These are phyloP conservation scores for Tetracladium marchalianum DNA, from an alignment of 495 filamentous ascomycete genomes.

Conservation along the genomic window DNA sequence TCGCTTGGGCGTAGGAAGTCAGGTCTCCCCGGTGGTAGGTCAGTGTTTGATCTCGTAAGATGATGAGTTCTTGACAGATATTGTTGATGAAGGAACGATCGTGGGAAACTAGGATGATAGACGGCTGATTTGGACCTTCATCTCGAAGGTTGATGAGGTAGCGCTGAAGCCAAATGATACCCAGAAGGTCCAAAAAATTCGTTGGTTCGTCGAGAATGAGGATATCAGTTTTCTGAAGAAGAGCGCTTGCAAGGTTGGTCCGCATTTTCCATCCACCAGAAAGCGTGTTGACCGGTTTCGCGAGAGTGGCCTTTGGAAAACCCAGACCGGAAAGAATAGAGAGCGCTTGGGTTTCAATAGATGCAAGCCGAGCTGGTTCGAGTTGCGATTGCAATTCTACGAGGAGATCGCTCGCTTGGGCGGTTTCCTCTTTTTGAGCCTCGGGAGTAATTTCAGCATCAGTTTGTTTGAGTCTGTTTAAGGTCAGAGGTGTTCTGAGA, in stretches of 20 bases:
- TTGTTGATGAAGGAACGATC: slow-evolving; percentile 66
- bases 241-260: slow-evolving; percentile 51
- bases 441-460: slow-evolving; percentile 44
- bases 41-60: slow-evolving; percentile 57
- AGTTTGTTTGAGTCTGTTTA: slow-evolving; percentile 38
- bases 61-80: slow-evolving; percentile 65
- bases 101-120: slow-evolving; percentile 68
- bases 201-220: slow-evolving; percentile 83
- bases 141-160: slow-evolving; percentile 47
- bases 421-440: slow-evolving; percentile 47
- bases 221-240: slow-evolving; percentile 64
- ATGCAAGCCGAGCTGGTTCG: slow-evolving; percentile 39
- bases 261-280: slow-evolving; percentile 80
- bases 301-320: slow-evolving; percentile 51
- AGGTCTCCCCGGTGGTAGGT: slow-evolving; percentile 64
- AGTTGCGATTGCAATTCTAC: slow-evolving; percentile 51
- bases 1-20: slow-evolving; percentile 54
- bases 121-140: slow-evolving; percentile 27
- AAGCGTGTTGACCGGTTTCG: slow-evolving; percentile 46
- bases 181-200: slow-evolving; percentile 72
- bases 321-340: slow-evolving; percentile 60
- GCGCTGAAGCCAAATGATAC: slow-evolving; percentile 74
- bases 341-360: slow-evolving; percentile 49
- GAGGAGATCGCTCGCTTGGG: slow-evolving; percentile 51
- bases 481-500: not conserved